A percentile compares a stretch with the other conserved stretches of the same genome.
Conservation (phyloP, 2,329 filamentous ascomycete species). For the Colletotrichum kahawae region DNA sequence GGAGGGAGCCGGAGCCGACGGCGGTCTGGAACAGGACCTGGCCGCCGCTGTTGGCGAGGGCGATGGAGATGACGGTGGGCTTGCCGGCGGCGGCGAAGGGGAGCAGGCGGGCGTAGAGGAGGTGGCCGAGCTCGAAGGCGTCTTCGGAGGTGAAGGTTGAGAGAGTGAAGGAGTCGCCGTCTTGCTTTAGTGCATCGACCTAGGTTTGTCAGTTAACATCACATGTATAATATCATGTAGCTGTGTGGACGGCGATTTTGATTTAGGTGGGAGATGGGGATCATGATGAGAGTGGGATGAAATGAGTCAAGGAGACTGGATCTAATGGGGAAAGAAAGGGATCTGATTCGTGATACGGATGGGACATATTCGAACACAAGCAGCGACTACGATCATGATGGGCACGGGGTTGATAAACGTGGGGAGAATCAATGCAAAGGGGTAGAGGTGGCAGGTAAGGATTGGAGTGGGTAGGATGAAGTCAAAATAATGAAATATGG, state of each 20-base stretch:
- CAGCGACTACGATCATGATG: neutral
- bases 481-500: neutral
- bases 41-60: slow-evolving; percentile 52
- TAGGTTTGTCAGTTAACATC: neutral
- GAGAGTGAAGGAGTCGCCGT: slow-evolving; percentile 48
- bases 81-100: slow-evolving; percentile 42
- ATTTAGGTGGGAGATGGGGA: neutral
- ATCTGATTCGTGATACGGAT: neutral
- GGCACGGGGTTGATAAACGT: neutral
- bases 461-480: neutral
- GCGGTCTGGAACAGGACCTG: slow-evolving; percentile 75
- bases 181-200: slow-evolving; percentile 34
- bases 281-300: neutral
- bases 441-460: neutral
- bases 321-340: neutral
- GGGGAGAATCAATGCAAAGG: neutral
- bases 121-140: slow-evolving; percentile 69
- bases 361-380: too few relatives aligned
- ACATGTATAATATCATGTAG: neutral
- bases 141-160: slow-evolving; percentile 66
- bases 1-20: slow-evolving; percentile 68
- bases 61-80: slow-evolving; percentile 68
- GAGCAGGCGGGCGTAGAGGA: slow-evolving; percentile 67
- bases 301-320: neutral
- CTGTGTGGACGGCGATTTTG: neutral